Base-by-base conservation (phyloP, 202 grass and related monocot genomes). In the Musa balbisiana region DNA sequence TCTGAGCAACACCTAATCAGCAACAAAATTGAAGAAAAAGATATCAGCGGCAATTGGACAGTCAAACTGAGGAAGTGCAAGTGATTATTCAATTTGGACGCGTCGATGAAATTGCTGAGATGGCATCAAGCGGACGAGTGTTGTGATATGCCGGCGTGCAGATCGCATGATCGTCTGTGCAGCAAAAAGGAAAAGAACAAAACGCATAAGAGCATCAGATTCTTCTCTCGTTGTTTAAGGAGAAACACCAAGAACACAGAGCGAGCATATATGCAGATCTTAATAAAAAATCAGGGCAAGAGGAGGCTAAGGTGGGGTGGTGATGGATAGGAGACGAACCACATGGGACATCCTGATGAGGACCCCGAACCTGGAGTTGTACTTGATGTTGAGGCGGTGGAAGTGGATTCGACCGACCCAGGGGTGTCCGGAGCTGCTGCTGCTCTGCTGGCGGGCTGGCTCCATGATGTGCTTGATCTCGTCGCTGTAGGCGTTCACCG, bases 51-150 rank as follows among this genome's bases (percentile, higher is more conserved):
- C n/a, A 16, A 60, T n/a, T 60, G n/a, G 16, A 60, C 17, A 60
- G 17, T 60, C 55, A 60, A 60, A 8, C n/a, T 43, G 33, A 9
- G n/a, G 56, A 60, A 60, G 56, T 6, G 19, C 56, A n/a, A 19
- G n/a, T 8, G 5, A 60, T 19, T 60, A 19, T 60, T 59, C 6
- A 59, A 19, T 59, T 12, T 14, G 27, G 27, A 72, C 2, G 69
- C 69, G 51, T 72, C 69, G 13, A 72, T 16, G 69, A 72, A 72
- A 21, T 72, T 72, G 69, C 69, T 72, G 49, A 72, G 69, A 72
- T 72, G 19, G 69, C 53, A 8, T 72, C 69, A 19, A 72, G 69
- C 3, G 69, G 51, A 52, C 69, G 69, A 13, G 69, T 72, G n/a
- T 72, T 53, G 20, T 72, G 21, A 72, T 72, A 49, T 6, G 69